These are phyloP conservation scores for Lantana camara DNA, from an alignment of 257 asterid species.

Conservation along the genomic window DNA sequence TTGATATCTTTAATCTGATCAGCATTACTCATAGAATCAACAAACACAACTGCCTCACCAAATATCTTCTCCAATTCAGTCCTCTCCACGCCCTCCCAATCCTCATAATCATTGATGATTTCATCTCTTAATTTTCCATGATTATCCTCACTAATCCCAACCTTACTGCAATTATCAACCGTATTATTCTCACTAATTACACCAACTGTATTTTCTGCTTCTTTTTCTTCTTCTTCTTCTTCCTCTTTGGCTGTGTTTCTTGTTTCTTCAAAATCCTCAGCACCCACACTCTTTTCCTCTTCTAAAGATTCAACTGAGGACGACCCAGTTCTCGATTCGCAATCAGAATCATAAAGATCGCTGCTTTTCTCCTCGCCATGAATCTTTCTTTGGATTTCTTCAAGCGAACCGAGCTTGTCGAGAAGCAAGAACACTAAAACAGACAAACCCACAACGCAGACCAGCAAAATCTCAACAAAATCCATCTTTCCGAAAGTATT, in stretches of 20 bases:
- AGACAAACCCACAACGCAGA: constrained; percentile 36
- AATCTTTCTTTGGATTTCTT: not conserved
- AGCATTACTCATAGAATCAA: constrained; percentile 41
- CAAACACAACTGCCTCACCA: constrained; percentile 63
- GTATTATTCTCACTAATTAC: constrained; percentile 19
- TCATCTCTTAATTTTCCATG: constrained; percentile 12
- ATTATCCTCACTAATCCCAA: constrained; percentile 18
- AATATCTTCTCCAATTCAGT: constrained; percentile 64
- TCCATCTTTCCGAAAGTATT: constrained; percentile 30
- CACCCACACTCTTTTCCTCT: constrained; percentile 14
- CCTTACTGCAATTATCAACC: not conserved
- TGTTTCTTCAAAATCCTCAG: not conserved
- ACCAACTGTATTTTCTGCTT: constrained; percentile 12
- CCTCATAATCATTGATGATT: constrained; percentile 36
- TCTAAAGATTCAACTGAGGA: not conserved
- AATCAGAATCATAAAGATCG: not conserved
- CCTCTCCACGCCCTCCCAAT: constrained; percentile 85
- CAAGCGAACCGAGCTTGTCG: not conserved
- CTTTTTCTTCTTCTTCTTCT: not conserved
- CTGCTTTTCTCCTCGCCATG: not conserved
- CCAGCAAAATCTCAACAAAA: constrained; percentile 31
- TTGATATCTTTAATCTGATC: constrained; percentile 38
- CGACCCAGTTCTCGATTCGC: not conserved
- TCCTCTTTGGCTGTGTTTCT: too few relatives aligned
- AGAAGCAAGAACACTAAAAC: constrained; percentile 32